phyloP scores from a whole-genome alignment of 805 yeast species.

The Metschnikowia chrysomelidarum region DNA sequence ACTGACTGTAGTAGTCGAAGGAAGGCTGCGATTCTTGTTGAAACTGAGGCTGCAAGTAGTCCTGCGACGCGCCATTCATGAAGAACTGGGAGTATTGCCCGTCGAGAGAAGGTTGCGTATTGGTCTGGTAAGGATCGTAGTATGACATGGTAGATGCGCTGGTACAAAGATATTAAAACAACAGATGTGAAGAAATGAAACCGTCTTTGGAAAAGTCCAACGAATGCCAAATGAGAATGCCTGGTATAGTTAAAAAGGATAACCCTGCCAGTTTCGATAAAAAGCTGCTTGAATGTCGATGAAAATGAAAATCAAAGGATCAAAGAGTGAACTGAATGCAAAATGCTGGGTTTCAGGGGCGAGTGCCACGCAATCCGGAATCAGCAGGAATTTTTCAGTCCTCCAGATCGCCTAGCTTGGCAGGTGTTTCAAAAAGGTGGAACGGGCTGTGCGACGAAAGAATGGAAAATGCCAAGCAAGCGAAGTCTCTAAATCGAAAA shows the following conservation, averaged over 20 bases:
- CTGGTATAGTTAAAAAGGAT: no score
- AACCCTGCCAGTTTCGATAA: no score
- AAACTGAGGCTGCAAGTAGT: conserved; percentile 5
- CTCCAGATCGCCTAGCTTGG: no score
- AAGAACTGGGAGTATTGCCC: conserved; percentile 35
- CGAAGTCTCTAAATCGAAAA: conserved; percentile 1
- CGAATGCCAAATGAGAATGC: conserved; percentile 2
- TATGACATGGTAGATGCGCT: conserved; percentile 32
- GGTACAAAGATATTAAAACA: not conserved
- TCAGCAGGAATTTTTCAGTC: no score
- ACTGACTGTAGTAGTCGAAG: conserved; percentile 7
- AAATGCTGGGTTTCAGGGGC: conserved; percentile 4
- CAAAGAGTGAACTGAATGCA: conserved; percentile 11
- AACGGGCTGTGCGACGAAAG: not conserved
- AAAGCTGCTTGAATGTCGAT: no score
- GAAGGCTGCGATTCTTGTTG: conserved; percentile 1
- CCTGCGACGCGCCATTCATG: conserved; percentile 7
- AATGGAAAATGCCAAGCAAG: conserved; percentile 1
- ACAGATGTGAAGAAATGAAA: conserved; percentile 5
- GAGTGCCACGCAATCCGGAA: no score
- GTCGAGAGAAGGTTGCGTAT: conserved; percentile 28
- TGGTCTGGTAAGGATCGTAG: conserved; percentile 40
- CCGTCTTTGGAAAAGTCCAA: conserved; percentile 2
- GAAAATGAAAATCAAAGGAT: conserved; percentile 2
- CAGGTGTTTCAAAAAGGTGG: no score